A percentile compares a stretch with the other conserved stretches of the same genome.
Conservation (phyloP, 805 yeast genomes). For the Helenozyma baotianmanensis region DNA sequence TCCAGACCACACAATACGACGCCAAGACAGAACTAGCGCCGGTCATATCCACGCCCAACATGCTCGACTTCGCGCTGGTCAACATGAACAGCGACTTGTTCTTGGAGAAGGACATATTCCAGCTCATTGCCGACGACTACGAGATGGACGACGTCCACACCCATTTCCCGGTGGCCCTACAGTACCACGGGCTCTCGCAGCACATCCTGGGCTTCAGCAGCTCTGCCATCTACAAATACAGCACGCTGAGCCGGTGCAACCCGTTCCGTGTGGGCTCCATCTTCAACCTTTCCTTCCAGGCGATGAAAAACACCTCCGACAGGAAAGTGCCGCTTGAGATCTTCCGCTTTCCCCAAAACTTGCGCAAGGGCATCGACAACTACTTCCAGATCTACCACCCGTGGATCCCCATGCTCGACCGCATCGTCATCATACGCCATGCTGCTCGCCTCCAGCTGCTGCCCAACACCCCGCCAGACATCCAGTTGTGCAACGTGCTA, state of each 20-base stretch:
- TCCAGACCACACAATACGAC: no score
- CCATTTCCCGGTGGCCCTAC: constrained; percentile 18
- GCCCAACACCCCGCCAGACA: constrained; percentile 3
- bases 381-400: constrained; percentile 19
- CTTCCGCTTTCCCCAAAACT: constrained; percentile 14
- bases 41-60: not conserved
- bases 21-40: no score
- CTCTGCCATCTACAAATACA: constrained; percentile 15
- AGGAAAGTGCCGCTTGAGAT: constrained; percentile 16
- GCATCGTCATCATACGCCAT: constrained; percentile 15
- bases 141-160: constrained; percentile 7
- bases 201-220: constrained; percentile 19
- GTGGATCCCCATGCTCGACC: constrained; percentile 21
- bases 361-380: constrained; percentile 11
- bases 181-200: constrained; percentile 18
- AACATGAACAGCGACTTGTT: constrained; percentile 1
- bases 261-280: constrained; percentile 25
- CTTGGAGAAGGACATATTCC: constrained; percentile 16
- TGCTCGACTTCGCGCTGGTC: constrained; percentile 3
- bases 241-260: constrained; percentile 8
- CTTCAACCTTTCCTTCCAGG: constrained; percentile 16
- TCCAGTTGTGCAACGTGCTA: constrained; percentile 13
- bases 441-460: constrained; percentile 7
- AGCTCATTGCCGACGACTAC: constrained; percentile 13
- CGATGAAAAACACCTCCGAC: constrained; percentile 4